Conservation (phyloP, 2,329 filamentous ascomycete species). For the Phyllachora maydis region DNA sequence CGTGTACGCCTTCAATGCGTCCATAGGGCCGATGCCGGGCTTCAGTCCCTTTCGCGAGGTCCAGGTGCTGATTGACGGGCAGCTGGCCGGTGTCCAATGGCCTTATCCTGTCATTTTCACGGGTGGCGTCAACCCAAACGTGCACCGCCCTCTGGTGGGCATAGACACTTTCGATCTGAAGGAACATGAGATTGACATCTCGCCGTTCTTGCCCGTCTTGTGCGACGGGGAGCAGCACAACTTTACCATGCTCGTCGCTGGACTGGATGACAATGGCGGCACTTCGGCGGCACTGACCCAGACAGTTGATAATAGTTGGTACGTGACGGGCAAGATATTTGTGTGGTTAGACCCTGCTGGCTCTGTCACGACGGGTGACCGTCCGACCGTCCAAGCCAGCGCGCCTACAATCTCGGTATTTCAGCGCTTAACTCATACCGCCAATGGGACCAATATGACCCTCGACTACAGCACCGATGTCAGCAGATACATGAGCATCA, state of each 20-base stretch:
- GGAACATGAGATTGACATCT: constrained; percentile 68
- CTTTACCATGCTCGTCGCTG: constrained; percentile 47
- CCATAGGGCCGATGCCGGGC: constrained; percentile 37
- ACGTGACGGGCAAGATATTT: constrained; percentile 62
- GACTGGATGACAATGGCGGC: constrained; percentile 34
- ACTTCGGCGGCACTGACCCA: constrained; percentile 22
- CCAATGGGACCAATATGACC: constrained; percentile 34
- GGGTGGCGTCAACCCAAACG: constrained; percentile 53
- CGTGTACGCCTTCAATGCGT: constrained; percentile 32
- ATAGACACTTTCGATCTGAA: constrained; percentile 60
- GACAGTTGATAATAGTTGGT: constrained; percentile 47
- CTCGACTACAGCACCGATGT: constrained; percentile 37
- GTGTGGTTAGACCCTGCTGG: constrained; percentile 42
- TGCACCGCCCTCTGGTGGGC: constrained; percentile 63
- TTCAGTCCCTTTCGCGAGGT: constrained; percentile 61
- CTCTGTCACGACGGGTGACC: constrained; percentile 28
- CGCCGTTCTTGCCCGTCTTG: constrained; percentile 51
- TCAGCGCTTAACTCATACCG: constrained; percentile 20
- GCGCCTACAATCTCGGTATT: constrained; percentile 26
- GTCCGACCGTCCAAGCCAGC: constrained; percentile 10
- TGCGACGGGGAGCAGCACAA: constrained; percentile 43
- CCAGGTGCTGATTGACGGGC: constrained; percentile 53
- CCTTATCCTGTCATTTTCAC: constrained; percentile 72
- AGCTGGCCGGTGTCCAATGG: constrained; percentile 56
- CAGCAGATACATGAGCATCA: constrained; percentile 29